Percentiles rank a stretch among this genome's conserved stretches.
These are phyloP conservation scores for Cystobasidium ongulense DNA, from an alignment of 768 basidiomycete species.

Conservation along the genomic window DNA sequence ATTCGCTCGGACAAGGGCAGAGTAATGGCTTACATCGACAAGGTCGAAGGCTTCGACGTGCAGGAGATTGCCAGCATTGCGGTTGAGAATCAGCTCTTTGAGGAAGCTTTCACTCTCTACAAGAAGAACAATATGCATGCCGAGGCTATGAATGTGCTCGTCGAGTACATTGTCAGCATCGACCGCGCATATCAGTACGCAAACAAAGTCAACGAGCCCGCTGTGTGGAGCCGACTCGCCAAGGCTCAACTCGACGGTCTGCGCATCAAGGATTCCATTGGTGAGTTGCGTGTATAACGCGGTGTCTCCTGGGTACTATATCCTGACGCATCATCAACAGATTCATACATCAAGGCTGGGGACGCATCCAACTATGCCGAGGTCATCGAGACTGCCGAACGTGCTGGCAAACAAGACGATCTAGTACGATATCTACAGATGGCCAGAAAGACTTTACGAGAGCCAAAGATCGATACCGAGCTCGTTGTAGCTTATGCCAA, in stretches of 20 bases:
- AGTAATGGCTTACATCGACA: slow-evolving; percentile 95
- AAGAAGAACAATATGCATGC: slow-evolving; percentile 94
- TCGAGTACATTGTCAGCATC: slow-evolving; percentile 95
- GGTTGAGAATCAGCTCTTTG: slow-evolving; percentile 86
- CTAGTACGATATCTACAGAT: slow-evolving; percentile 95
- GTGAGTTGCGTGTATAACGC: slow-evolving; percentile 49
- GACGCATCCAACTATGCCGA: slow-evolving; percentile 89
- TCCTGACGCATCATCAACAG: slow-evolving; percentile 46
- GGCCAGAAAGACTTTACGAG: slow-evolving; percentile 92
- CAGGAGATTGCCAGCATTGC: slow-evolving; percentile 94
- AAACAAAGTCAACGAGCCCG: slow-evolving; percentile 88
- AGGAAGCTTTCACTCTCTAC: slow-evolving; percentile 94
- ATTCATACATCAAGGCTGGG: slow-evolving; percentile 96
- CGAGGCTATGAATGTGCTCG: slow-evolving; percentile 91
- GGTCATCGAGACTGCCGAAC: slow-evolving; percentile 90
- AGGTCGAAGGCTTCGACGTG: slow-evolving; percentile 87
- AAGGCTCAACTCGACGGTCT: slow-evolving; percentile 98
- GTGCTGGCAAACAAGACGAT: slow-evolving; percentile 85
- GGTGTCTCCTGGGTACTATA: neutral
- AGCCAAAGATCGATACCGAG: slow-evolving; percentile 97
- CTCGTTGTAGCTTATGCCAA: slow-evolving; percentile 97
- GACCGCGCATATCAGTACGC: slow-evolving; percentile 95
- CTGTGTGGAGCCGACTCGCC: slow-evolving; percentile 94
- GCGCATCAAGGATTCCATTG: slow-evolving; percentile 95
- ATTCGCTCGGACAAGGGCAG: slow-evolving; percentile 97